phyloP scores from a whole-genome alignment of 1,139 yeast species.

The Saccharomycopsis phalli region DNA sequence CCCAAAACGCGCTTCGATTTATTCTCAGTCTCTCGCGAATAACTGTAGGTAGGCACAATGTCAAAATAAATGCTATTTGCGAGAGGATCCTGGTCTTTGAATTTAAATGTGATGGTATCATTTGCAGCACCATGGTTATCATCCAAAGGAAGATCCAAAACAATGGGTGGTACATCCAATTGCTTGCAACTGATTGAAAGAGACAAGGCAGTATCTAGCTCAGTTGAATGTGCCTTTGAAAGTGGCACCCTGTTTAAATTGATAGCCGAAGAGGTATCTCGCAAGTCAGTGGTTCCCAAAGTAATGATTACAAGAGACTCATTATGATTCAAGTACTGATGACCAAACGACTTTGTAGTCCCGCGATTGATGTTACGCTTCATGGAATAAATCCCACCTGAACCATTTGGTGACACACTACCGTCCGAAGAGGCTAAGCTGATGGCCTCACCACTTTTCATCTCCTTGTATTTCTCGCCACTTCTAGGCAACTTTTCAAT shows the following conservation, averaged over 20 bases:
- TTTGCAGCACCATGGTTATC: constrained; percentile 44
- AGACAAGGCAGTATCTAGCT: constrained; percentile 81
- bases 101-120: constrained; percentile 74
- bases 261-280: constrained; percentile 54
- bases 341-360: constrained; percentile 81
- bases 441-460: not conserved
- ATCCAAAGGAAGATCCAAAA: constrained; percentile 76
- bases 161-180: constrained; percentile 47
- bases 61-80: constrained; percentile 70
- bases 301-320: constrained; percentile 70
- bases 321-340: constrained; percentile 54
- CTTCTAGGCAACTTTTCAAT: constrained; percentile 16
- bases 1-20: constrained; percentile 52
- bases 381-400: constrained; percentile 1
- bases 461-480: not conserved
- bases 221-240: constrained; percentile 69
- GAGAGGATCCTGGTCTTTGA: constrained; percentile 41
- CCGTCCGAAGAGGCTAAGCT: not conserved
- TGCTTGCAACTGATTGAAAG: constrained; percentile 55
- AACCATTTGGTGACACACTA: not conserved
- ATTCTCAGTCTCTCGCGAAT: constrained; percentile 22
- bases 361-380: constrained; percentile 22
- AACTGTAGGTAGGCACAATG: constrained; percentile 84
- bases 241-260: constrained; percentile 67
- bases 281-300: constrained; percentile 75